These are phyloP conservation scores for Rhododendron ovatum DNA, from an alignment of 148 eudicot genomes.

Conservation along the genomic window DNA sequence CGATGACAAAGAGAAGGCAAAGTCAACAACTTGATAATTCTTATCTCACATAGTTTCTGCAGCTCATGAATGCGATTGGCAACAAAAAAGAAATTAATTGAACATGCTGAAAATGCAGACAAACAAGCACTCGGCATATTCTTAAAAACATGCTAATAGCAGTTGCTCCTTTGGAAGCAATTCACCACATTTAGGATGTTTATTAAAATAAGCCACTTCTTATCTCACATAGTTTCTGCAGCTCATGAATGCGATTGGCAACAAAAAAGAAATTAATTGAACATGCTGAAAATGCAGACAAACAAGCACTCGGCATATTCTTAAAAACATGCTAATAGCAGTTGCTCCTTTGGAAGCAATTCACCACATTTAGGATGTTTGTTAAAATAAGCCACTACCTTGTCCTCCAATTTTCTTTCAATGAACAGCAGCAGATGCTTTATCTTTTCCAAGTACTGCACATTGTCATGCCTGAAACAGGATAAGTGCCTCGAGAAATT, in stretches of 20 bases:
- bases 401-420: slow-evolving; percentile 83
- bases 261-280: not conserved
- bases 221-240: not conserved
- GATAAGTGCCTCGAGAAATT: slow-evolving; percentile 13
- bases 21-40: not conserved
- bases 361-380: not conserved
- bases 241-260: not conserved
- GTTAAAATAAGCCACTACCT: slow-evolving; percentile 35
- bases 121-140: not conserved
- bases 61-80: not conserved
- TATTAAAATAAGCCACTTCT: no score
- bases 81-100: not conserved
- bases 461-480: slow-evolving; percentile 78
- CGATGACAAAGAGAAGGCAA: not conserved
- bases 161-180: not conserved
- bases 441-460: slow-evolving; percentile 92
- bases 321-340: slow-evolving; percentile 8
- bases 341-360: not conserved
- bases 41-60: not conserved
- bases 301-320: not conserved
- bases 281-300: not conserved
- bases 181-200: not conserved
- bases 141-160: slow-evolving; percentile 6
- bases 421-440: slow-evolving; percentile 77
- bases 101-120: not conserved